Conservation (phyloP, 2,329 filamentous ascomycete genomes). For the Zalaria obscura region DNA sequence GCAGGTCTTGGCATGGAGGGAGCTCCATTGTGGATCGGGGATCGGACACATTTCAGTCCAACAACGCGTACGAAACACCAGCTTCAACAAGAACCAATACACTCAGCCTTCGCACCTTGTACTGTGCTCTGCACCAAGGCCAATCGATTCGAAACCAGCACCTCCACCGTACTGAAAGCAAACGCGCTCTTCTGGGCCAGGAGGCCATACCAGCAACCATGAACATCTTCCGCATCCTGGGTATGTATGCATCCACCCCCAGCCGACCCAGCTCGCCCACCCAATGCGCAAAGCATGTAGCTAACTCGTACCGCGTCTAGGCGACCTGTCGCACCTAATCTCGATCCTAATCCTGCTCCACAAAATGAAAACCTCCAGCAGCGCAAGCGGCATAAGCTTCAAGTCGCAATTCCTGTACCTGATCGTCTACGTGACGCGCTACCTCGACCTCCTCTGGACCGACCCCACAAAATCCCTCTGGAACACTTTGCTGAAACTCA, state of each 20-base stretch:
- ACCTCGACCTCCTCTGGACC: conserved; percentile 79
- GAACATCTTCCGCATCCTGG: conserved; percentile 57
- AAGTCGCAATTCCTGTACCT: conserved; percentile 95
- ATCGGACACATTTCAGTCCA: too few species aligned
- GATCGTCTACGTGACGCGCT: conserved; percentile 84
- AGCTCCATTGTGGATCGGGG: too few species aligned
- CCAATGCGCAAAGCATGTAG: conserved; percentile 1
- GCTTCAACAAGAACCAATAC: too few species aligned
- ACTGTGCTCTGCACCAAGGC: too few species aligned
- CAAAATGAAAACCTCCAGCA: conserved; percentile 85
- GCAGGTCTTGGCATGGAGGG: too few species aligned
- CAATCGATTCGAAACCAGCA: too few species aligned
- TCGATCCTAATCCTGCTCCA: conserved; percentile 91
- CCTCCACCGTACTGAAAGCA: too few species aligned
- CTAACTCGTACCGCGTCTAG: conserved; percentile 29
- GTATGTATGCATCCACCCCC: conserved; percentile 31
- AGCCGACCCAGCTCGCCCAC: too few species aligned
- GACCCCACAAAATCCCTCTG: conserved; percentile 51
- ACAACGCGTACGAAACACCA: too few species aligned
- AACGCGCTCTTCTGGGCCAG: neutral
- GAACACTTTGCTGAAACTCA: conserved; percentile 89
- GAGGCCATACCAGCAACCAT: conserved; percentile 24
- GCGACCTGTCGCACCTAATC: conserved; percentile 86
- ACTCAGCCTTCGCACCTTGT: too few species aligned
- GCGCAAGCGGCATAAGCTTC: conserved; percentile 94